Base-by-base conservation (phyloP, 257 asterid species). In the Thymus mandschuricus region DNA sequence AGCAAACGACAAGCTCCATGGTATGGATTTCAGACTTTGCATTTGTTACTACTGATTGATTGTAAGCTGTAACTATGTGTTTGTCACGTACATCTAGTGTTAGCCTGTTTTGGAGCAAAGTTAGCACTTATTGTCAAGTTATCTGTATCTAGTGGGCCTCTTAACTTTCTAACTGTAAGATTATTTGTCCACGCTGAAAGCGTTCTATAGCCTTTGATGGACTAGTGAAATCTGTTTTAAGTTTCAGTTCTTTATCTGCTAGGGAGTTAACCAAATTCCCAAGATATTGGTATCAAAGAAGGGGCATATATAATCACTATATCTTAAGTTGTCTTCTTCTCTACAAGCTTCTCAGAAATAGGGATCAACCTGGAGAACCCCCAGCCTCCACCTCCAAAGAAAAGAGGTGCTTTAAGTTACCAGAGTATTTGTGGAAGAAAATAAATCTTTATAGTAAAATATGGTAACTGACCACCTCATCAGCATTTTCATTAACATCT, bases 21-120 rank as follows among this genome's bases (percentile, higher is more conserved):
- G 87, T 78, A 80, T 41, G 79, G 12, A 5, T 38, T 71, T 54
- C 58, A 34, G 55, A 40, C 45, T 64, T 38, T 31, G 68, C 27
- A 10, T 54, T 63, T 30, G 41, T 43, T 49, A 7, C 13, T 66
- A 8, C 2, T 45, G 21, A 21, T 48, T 28, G 21, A 12, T 54
- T 31, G 46, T 58, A 29, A 21, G 21, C 21, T 21, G 21, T 21
- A 21, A 21, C 21, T 21, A 21, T 21, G 21, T 21, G 21, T 21
- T 21, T 21, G 21, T 21, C 51, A 59, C 5, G 55, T 45, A 49
- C 28, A 10, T 57, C 15, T 38, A 38, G 41, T 4, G 6, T 38
- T 38, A 21, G 21, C 21, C 21, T 21, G 0, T 21, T 21, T 21
- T 21, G 21, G 21, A 21, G 21, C 21, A 21, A 21, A 21, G 21